Percentiles rank a stretch among this genome's conserved stretches.
Evolutionary conservation across 225 moss, liverwort and hornwort species (phyloP).

Genomic region (Ulota crispa): DNA sequence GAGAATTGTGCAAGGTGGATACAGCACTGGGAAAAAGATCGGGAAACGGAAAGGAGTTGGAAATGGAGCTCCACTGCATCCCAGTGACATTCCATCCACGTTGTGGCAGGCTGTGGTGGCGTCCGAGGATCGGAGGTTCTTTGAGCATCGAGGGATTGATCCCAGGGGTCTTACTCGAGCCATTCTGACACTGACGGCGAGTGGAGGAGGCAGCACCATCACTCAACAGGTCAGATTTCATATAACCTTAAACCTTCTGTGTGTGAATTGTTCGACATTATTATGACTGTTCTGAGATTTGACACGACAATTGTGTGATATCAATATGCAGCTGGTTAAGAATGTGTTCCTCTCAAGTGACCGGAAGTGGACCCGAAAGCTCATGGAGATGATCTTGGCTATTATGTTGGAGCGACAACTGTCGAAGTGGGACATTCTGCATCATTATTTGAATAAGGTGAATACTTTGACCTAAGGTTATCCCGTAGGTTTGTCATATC

Average conservation of each 20-base stretch:
- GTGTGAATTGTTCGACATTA: background rate
- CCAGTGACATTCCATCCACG: constrained; percentile 74
- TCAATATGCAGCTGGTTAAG: constrained; percentile 70
- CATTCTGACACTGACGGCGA: constrained; percentile 62
- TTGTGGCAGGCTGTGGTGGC: constrained; percentile 99
- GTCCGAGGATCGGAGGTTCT: constrained; percentile 93
- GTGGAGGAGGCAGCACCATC: constrained; percentile 97
- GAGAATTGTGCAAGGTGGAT: constrained; percentile 64
- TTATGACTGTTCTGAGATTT: background rate
- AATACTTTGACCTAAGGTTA: background rate
- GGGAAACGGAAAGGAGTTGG: constrained; percentile 25
- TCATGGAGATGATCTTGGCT: constrained; percentile 88
- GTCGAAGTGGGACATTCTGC: constrained; percentile 95
- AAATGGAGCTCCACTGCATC: constrained; percentile 40
- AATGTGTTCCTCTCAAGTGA: constrained; percentile 80
- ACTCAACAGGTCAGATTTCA: constrained; percentile 70
- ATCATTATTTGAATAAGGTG: constrained; percentile 91
- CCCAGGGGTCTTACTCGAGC: constrained; percentile 81
- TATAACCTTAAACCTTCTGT: background rate
- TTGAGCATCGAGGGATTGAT: constrained; percentile 91
- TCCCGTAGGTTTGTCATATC: constrained; percentile 4
- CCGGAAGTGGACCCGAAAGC: constrained; percentile 91
- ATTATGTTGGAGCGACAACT: constrained; percentile 78
- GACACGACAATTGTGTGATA: constrained; percentile 6
- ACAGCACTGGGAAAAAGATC: constrained; percentile 20